A percentile compares a stretch with the other conserved stretches of the same genome.
These are phyloP conservation scores for Colletotrichum paranaense DNA, from an alignment of 2,329 filamentous ascomycete species.

Conservation along the genomic window DNA sequence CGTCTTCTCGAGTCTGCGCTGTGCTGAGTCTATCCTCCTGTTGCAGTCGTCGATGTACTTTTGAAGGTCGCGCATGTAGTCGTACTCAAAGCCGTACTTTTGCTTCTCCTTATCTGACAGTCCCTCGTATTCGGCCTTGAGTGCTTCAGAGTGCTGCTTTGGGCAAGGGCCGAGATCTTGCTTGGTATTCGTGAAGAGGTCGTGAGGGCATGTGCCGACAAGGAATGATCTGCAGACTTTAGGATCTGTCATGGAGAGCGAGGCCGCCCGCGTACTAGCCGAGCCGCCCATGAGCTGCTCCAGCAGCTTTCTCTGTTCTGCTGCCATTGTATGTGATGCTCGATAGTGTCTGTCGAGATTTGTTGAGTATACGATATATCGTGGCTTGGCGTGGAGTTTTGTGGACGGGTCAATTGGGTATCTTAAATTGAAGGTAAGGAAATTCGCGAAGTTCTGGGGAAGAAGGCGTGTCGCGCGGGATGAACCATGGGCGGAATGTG, in stretches of 20 bases:
- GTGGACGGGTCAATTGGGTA: not conserved
- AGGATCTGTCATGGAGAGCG: conserved; percentile 86
- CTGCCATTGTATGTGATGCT: conserved; percentile 74
- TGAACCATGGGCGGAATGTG: conserved; percentile 25
- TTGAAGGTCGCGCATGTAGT: conserved; percentile 95
- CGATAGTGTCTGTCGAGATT: not conserved
- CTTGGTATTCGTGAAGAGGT: conserved; percentile 99
- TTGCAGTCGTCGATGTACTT: conserved; percentile 99
- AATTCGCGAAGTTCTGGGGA: conserved; percentile 7
- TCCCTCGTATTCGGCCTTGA: conserved; percentile 89
- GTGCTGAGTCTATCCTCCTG: conserved; percentile 88
- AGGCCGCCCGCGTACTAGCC: conserved; percentile 77
- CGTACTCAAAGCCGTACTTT: conserved; percentile 91
- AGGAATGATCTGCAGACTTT: conserved; percentile 39
- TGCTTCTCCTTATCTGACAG: conserved; percentile 78
- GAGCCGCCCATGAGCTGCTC: conserved; percentile 94
- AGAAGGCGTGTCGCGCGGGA: conserved; percentile 29
- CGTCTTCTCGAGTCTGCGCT: conserved; percentile 93
- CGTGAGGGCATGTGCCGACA: conserved; percentile 51
- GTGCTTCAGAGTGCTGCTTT: conserved; percentile 86
- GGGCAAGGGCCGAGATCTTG: conserved; percentile 93
- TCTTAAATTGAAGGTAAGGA: not conserved
- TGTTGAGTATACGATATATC: not conserved
- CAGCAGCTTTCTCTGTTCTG: conserved; percentile 97
- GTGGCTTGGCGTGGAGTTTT: not conserved